Evolutionary conservation across 164 flowering plant genomes (phyloP), one percentile per base, ranked within the genome.

Genomic region (Santalum album): DNA sequence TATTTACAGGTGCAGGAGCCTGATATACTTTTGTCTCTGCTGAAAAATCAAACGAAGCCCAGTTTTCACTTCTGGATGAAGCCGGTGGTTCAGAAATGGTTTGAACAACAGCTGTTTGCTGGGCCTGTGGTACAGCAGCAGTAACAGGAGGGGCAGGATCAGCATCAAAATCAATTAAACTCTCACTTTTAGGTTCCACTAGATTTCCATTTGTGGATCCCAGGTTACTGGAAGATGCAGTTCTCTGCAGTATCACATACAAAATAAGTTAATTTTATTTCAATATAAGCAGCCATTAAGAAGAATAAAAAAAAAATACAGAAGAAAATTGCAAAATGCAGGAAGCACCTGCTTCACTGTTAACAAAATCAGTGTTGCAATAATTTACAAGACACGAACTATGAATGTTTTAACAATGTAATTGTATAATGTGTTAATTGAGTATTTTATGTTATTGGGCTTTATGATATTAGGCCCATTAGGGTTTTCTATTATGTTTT

Each of bases 31-130:
- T 75, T 12, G 65, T 65, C 49, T 72, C 74, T 2, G 82, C 40
- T 39, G 68, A 55, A 45, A 68, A 54, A 76, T 84, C 97, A 78
- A 94, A 90, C 57, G 84, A 85, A 38, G 99, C 99, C 99, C 99
- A 94, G 57, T 89, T 76, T 49, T 70, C 70, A 53, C 68, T 74
- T 69, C 38, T 58, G 48, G 71, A 39, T 27, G 89, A 54, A 66
- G 34, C 65, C 19, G 65, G 44, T 44, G 80, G 68, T 51, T 77
- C 83, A 22, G 65, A 50, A 54, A 60, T 49, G 11, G 84, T 18
- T 54, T 66, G 84, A 55, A 49, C 53, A 1, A 56, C 39, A 32
- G 56, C 60, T 23, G 65, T 57, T 67, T 74, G 79, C 19, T 67
- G 72, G 56, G 75, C 43, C 63, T 68, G 78, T 20, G 76, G 58